Base-by-base conservation (phyloP, 2,329 filamentous ascomycete species). In the Exophiala lecanii-corni region DNA sequence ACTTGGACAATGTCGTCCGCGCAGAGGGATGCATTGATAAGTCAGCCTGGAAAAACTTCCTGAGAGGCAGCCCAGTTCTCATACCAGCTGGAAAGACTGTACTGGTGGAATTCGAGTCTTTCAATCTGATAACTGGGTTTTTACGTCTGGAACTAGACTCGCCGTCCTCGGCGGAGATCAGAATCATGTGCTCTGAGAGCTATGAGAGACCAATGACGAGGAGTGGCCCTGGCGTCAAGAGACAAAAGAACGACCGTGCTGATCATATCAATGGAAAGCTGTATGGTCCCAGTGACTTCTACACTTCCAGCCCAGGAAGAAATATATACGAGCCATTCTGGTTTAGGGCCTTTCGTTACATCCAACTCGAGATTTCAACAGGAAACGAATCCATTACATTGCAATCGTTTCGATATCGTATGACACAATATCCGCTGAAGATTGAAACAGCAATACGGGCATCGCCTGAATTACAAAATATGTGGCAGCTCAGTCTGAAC, bases 331-430 rank as follows among this genome's bases (percentile, higher is more conserved):
- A 66, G 34, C 66, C 65, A 2, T 67, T 67, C 41, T 66, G 63
- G 62, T 69, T 68, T 40, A 60, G 65, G 10, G 68, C 65, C 0
- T 67, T 68, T 19, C 60, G 64, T 1, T 38, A 67, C 4, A 36
- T 68, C 9, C 49, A 56, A 2, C 34, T 67, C 2, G 57, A 63
- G 16, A 51, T 68, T 6, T 43, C 39, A 0, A 50, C 59, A 17
- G 58, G 56, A 1, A 5, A 39, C 0, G 50, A 43, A 5, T 49
- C 56, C 1, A 53, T 65, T 2, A 42, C 57, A 23, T 34, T 66
- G 0, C 2, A 50, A 0, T 53, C 52, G 0, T 55, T 68, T 5
- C 38, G 51, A 1, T 60, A 58, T 1, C 59, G 47, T 1, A 62
- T 64, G 36, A 58, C 61, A 7, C 66, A 67, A 30, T 68, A 68